Conservation (phyloP, 441 rosid genomes). For the Brassica balearica region DNA sequence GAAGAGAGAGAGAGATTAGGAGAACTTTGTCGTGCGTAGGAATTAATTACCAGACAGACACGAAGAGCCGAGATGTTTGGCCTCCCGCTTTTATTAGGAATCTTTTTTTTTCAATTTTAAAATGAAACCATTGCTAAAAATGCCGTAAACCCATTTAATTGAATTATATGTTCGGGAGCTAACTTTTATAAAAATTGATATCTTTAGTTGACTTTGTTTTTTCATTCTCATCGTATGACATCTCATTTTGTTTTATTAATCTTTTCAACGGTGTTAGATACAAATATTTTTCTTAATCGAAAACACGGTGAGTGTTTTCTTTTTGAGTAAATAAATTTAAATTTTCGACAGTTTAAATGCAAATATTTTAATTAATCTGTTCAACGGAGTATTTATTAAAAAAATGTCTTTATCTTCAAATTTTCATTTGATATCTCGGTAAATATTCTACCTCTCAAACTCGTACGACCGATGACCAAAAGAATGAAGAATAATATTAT, state of each 20-base stretch:
- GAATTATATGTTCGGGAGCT: background rate
- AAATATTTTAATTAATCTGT: background rate
- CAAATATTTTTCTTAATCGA: background rate
- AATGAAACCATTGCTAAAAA: background rate
- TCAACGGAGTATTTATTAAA: background rate
- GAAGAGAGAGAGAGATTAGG: background rate
- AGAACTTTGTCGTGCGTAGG: background rate
- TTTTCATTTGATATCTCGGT: background rate
- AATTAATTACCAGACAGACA: background rate
- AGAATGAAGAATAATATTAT: too few relatives aligned
- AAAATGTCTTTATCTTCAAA: background rate
- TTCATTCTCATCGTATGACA: background rate
- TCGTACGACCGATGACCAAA: too few relatives aligned
- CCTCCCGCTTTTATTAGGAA: background rate
- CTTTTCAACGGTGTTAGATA: background rate
- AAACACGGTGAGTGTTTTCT: too few relatives aligned
- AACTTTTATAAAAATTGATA: background rate
- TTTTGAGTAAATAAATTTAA: background rate
- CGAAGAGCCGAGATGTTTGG: conserved; percentile 4
- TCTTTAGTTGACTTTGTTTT: background rate
- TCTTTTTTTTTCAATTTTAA: background rate
- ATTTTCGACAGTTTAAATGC: background rate
- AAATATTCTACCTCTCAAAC: background rate
- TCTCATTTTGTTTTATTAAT: conserved; percentile 1
- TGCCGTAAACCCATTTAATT: background rate